Base-by-base conservation (phyloP, 768 basidiomycete species). In the Infundibulicybe gibba region DNA sequence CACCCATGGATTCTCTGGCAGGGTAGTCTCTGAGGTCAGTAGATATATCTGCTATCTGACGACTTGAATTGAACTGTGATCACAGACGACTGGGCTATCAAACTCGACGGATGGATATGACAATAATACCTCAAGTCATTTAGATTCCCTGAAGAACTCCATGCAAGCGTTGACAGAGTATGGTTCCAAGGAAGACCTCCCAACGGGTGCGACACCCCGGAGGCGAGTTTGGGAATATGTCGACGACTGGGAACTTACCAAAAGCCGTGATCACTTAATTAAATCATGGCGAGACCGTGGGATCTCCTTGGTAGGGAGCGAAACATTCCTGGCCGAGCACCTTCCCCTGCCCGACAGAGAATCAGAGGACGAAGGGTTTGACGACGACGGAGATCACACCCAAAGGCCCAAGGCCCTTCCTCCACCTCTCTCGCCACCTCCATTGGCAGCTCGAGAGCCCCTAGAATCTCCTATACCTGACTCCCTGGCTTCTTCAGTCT, bases 161-260 rank as follows among this genome's bases (percentile, higher is more conserved):
- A 76, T 75, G 2, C 68, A 74, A 25, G 64, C 69, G 12, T 64
- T 91, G 16, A 59, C 72, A 6, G 76, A 81, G 21, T 70, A 81
- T 46, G 88, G 83, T 8, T 69, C 76, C 6, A 75, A 68, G 47
- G 79, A 81, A 45, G 90, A 92, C 56, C 59, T 66, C 16, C 66
- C 86, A 1, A 88, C 84, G 12, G 90, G 90, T 5, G 66, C 67
- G 45, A 93, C 90, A 3, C 91, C 91, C 32, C 80, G 79, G 40
- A 91, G 89, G 69, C 82, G 87, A 30, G 63, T 65, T 25, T 87
- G 86, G 81, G 70, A 84, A 49, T 84, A 84, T 49, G 70, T 73
- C 5, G 85, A 87, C 52, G 65, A 79, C 42, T 92, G 90, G 88
- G 75, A 80, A 35, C 65, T 87, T 48, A 89, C 88, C 5, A 69